Base-by-base conservation (phyloP, 2,329 filamentous ascomycete species). In the Periglandula ipomoeae region DNA sequence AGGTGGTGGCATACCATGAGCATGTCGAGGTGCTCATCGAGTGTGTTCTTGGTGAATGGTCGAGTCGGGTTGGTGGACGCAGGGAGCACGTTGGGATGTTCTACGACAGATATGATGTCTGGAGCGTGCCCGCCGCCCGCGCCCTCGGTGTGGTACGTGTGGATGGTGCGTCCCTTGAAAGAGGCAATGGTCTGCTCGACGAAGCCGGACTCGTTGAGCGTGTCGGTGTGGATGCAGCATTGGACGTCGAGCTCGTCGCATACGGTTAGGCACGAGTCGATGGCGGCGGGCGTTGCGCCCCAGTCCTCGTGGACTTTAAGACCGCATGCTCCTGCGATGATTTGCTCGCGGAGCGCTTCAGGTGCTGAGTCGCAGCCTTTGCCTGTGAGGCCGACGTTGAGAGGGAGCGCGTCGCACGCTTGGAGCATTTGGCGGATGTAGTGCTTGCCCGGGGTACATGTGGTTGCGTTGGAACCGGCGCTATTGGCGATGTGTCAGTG, bases 21-120 rank as follows among this genome's bases (percentile, higher is more conserved):
- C 91, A 97, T 97, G 70, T 97, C 91, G 13, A 96, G 79, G 68
- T 97, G 91, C 68, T 97, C 91, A 61, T 96, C 91, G 0, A 97
- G 78, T 0, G 91, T 97, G 71, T 97, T 96, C 55, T 77, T 75
- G 2, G 91, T 97, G 67, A 83, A 96, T 0, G 91, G 91, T 2
- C 90, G 76, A 1, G 91, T 97, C 0, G 91, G 91, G 64, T 95
- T 97, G 0, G 91, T 97, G 42, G 85, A 91, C 5, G 84, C 89
- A 0, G 91, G 91, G 1, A 97, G 78, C 2, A 97, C 89, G 61
- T 97, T 93, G 43, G 79, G 69, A 59, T 90, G 84, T 65, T 94
- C 89, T 10, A 96, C 91, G 1, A 96, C 89, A 24, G 81, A 85
- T 67, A 97, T 96, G 67, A 97, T 96, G 65, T 97, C 91, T 0